Conservation (phyloP, 176 grass and related monocot species). For the Hyparrhenia diplandra region DNA sequence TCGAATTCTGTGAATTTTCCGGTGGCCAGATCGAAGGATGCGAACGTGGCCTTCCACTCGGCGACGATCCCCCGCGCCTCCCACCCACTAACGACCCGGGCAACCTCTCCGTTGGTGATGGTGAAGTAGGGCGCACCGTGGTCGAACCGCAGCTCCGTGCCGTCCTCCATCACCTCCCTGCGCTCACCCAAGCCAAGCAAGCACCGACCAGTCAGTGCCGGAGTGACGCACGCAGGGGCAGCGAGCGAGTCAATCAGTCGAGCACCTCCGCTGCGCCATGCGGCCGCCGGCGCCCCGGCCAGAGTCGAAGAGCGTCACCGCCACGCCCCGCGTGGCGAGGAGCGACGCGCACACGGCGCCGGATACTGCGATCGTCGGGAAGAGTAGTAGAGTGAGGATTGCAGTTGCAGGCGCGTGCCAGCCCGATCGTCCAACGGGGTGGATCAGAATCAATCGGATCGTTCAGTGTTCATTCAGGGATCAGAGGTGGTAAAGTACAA, state of each 20-base stretch:
- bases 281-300: conserved; percentile 81
- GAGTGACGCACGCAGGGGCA: neutral
- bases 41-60: conserved; percentile 74
- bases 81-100: conserved; percentile 55
- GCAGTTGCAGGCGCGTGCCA: neutral
- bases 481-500: neutral
- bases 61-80: conserved; percentile 64
- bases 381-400: neutral
- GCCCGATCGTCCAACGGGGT: neutral
- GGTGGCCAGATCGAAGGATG: conserved; percentile 44
- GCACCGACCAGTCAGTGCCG: conserved; percentile 13
- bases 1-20: conserved; percentile 62
- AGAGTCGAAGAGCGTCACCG: conserved; percentile 80
- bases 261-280: conserved; percentile 88
- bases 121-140: conserved; percentile 88
- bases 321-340: conserved; percentile 60
- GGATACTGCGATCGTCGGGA: conserved; percentile 46
- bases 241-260: neutral
- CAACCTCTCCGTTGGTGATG: conserved; percentile 64
- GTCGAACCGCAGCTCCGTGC: conserved; percentile 74
- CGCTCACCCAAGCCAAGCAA: conserved; percentile 12
- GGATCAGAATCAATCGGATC: neutral
- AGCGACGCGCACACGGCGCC: conserved; percentile 92
- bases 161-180: conserved; percentile 69
- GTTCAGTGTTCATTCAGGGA: neutral